Evolutionary conservation across 163 green algal species (phyloP).

Genomic region (Scenedesmus sp.): DNA sequence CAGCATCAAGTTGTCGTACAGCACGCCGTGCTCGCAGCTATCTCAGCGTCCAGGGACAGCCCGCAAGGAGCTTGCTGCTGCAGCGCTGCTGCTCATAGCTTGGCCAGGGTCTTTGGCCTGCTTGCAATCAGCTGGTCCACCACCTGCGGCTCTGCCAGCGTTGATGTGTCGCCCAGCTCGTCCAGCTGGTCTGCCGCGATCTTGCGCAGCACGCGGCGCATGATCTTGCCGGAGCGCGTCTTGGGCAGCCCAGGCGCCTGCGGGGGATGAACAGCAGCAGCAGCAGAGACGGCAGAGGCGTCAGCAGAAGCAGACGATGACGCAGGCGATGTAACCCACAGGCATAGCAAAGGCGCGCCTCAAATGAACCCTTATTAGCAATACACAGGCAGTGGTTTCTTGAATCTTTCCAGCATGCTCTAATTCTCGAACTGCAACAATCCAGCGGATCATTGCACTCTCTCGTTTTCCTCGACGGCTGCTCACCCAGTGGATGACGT

Average conservation of each 20-base stretch:
- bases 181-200: constrained; percentile 84
- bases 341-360: neutral
- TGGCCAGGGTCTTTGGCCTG: constrained; percentile 48
- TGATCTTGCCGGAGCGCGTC: constrained; percentile 97
- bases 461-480: neutral
- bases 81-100: neutral
- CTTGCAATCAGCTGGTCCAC: constrained; percentile 69
- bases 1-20: too few species aligned
- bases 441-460: neutral
- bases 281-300: neutral
- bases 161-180: constrained; percentile 91
- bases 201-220: constrained; percentile 93
- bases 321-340: neutral
- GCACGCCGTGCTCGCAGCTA: too few species aligned
- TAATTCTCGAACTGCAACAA: neutral
- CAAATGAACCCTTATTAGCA: too few species aligned
- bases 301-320: neutral
- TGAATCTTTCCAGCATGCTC: too few species aligned
- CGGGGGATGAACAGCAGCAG: neutral
- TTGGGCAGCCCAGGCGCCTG: constrained; percentile 74
- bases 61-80: too few species aligned
- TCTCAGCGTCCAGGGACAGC: too few species aligned
- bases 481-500: constrained; percentile 89
- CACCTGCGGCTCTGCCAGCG: constrained; percentile 80
- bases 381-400: too few species aligned